Conservation (phyloP, 108 stramenopile species). For the Asterionellopsis glacialis region DNA sequence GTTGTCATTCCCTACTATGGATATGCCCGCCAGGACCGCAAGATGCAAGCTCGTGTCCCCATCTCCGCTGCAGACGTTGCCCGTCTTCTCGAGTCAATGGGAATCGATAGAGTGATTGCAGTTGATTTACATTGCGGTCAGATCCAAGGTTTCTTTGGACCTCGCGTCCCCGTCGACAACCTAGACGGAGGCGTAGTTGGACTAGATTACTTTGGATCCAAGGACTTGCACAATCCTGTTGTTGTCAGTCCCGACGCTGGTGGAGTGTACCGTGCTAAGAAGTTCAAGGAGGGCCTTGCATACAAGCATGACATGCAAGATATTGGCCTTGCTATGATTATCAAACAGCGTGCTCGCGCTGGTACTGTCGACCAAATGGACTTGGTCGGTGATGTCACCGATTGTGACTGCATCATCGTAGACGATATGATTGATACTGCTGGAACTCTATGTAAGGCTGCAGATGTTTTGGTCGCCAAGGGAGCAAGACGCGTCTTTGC, state of each 20-base stretch:
- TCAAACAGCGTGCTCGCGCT: constrained; percentile 98
- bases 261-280: constrained; percentile 99
- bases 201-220: constrained; percentile 97
- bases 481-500: constrained; percentile 98
- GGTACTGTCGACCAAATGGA: constrained; percentile 96
- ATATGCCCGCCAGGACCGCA: constrained; percentile 99
- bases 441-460: constrained; percentile 98
- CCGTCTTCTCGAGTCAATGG: constrained; percentile 98
- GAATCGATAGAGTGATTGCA: constrained; percentile 97
- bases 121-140: constrained; percentile 99
- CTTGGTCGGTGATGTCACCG: constrained; percentile 96
- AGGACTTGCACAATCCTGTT: constrained; percentile 98
- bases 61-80: constrained; percentile 99
- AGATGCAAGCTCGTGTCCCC: constrained; percentile 98
- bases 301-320: constrained; percentile 94
- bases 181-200: constrained; percentile 98
- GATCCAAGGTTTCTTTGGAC: constrained; percentile 98
- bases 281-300: constrained; percentile 96
- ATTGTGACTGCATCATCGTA: constrained; percentile 98
- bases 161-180: constrained; percentile 99
- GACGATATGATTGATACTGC: constrained; percentile 99
- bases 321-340: constrained; percentile 98
- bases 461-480: constrained; percentile 88
- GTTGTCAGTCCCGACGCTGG: constrained; percentile 99
- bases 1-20: constrained; percentile 99